Base-by-base conservation (phyloP, 164 flowering plant genomes). In the Nymphaea thermarum region DNA sequence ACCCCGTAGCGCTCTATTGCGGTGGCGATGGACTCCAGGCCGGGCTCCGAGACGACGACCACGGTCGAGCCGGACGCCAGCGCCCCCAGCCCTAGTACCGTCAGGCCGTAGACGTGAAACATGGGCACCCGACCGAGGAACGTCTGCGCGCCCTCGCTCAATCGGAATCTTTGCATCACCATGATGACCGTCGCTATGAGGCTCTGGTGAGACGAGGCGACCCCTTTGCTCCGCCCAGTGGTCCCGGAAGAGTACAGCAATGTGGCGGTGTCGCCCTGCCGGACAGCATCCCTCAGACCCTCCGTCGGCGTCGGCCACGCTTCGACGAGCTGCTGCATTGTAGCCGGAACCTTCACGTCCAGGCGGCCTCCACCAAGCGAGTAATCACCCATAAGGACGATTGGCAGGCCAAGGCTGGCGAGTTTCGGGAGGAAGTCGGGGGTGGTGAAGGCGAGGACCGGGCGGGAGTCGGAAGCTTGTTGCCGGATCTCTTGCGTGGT, bases 171-270 rank as follows among this genome's bases (percentile, higher is more conserved):
- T 55, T 4, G 70, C 71, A 6, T 57, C 7, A 80, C 78, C 67
- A 82, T 83, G 60, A 80, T 71, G 4, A 87, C 87, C 90, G 83
- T 84, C 11, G 88, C 86, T 10, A 90, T 90, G 4, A 89, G 77
- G 72, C 82, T 91, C 65, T 77, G 66, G 69, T 93, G 98, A 1
- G 96, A 82, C 5, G 87, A 84, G 5, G 78, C 80, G 36, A 93
- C 97, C 5, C 98, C 98, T 66, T 93, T 93, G 77, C 98, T 90
- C 55, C 79, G 80, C 3, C 98, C 97, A 11, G 98, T 93, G 3
- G 96, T 93, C 4, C 98, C 97, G 0, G 98, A 93, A 12, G 98
- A 93, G 82, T 90, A 93, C 4, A 93, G 82, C 43, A 90, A 78
- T 17, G 86, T 82, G 8, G 98, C 97, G 42, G 93, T 78, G 80